Evolutionary conservation across 2,329 filamentous ascomycete genomes (phyloP).

Genomic region (Zymoseptoria passerinii): DNA sequence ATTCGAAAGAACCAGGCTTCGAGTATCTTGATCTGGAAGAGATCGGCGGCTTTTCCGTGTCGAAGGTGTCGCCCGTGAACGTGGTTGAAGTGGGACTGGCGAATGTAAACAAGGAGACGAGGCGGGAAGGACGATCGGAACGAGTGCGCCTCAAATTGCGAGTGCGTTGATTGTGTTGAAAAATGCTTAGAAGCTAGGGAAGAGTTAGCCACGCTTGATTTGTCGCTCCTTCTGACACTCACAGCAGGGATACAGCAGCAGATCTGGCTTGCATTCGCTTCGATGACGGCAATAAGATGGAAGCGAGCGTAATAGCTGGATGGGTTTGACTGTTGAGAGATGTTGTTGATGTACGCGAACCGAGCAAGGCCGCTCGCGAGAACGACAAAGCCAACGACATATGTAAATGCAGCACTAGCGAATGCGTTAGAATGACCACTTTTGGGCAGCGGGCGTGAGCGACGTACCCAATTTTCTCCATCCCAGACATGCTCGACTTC

Average conservation of each 20-base stretch:
- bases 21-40: neutral
- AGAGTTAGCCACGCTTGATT: neutral
- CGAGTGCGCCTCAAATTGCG: neutral
- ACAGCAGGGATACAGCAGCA: slow-evolving; percentile 21
- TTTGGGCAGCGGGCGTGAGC: neutral
- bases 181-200: neutral
- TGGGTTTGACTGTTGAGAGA: slow-evolving; percentile 3
- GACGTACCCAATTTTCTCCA: slow-evolving; percentile 8
- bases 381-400: slow-evolving; percentile 11
- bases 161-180: neutral
- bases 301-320: slow-evolving; percentile 11
- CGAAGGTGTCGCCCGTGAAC: neutral
- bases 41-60: neutral
- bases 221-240: slow-evolving; percentile 14
- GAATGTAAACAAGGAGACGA: neutral
- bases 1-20: neutral
- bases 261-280: slow-evolving; percentile 12
- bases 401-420: neutral
- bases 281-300: slow-evolving; percentile 10
- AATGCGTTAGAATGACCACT: neutral
- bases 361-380: slow-evolving; percentile 9
- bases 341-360: slow-evolving; percentile 5
- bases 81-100: neutral
- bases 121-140: neutral
- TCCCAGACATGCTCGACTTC: slow-evolving; percentile 1